A percentile compares a stretch with the other conserved stretches of the same genome.
Evolutionary conservation across 805 yeast genomes (phyloP).

Genomic region (Lipomyces mesembrius): DNA sequence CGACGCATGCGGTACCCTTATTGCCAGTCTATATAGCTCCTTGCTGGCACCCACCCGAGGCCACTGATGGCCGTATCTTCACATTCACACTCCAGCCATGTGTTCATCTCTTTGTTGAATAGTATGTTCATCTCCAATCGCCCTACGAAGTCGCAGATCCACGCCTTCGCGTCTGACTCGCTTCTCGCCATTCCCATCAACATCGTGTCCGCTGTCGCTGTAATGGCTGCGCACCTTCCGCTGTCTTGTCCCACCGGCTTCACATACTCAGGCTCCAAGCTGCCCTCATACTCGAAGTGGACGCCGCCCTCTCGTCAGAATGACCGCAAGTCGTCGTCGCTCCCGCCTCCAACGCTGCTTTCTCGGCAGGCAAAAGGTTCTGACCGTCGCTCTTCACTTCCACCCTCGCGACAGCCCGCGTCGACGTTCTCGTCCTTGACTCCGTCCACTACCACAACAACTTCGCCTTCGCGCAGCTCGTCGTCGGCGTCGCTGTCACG

Average conservation of each 20-base stretch:
- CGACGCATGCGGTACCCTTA: too few species aligned
- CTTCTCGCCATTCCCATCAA: background rate
- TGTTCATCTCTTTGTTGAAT: background rate
- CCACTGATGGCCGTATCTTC: background rate
- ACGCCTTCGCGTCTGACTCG: background rate
- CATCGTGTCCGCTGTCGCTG: background rate
- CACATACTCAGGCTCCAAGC: background rate
- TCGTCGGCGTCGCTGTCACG: conserved; percentile 2
- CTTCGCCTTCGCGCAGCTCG: conserved; percentile 12
- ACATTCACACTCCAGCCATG: background rate
- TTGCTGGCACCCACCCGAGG: background rate
- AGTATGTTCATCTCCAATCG: background rate
- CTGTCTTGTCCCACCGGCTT: background rate
- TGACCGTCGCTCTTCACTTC: background rate
- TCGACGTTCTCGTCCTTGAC: background rate
- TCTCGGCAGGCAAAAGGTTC: background rate
- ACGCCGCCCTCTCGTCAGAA: background rate
- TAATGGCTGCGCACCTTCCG: background rate
- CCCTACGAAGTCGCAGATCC: background rate
- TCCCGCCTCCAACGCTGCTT: background rate
- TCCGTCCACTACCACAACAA: background rate
- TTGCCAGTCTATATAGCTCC: background rate
- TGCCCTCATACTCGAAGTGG: too few species aligned
- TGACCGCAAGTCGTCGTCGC: conserved; percentile 5
- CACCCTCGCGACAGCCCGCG: too few species aligned